These are phyloP conservation scores for Xylaria sp. DNA, from an alignment of 2,329 filamentous ascomycete species.

Conservation along the genomic window DNA sequence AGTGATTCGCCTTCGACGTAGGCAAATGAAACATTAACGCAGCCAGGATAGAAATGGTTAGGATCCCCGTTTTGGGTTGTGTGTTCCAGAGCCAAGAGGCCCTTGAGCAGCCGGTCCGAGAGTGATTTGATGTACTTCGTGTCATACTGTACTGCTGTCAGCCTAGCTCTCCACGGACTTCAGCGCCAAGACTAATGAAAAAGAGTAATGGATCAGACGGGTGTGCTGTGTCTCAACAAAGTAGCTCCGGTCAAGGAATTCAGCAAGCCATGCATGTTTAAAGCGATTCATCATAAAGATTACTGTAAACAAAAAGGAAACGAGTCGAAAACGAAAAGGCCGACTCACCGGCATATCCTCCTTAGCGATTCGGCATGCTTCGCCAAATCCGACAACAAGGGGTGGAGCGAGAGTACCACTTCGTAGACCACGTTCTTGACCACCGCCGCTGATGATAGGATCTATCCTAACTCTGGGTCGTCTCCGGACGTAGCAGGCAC, in stretches of 20 bases:
- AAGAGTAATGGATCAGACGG: slow-evolving; percentile 64
- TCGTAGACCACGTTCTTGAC: slow-evolving; percentile 92
- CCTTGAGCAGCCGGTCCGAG: slow-evolving; percentile 84
- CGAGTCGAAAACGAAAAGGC: slow-evolving; percentile 36
- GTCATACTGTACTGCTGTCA: slow-evolving; percentile 75
- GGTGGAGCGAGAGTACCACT: slow-evolving; percentile 94
- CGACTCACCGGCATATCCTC: slow-evolving; percentile 87
- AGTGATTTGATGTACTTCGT: slow-evolving; percentile 82
- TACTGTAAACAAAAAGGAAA: slow-evolving; percentile 24
- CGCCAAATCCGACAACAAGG: slow-evolving; percentile 90
- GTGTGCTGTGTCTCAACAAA: slow-evolving; percentile 73
- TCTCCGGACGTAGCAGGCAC: slow-evolving; percentile 94
- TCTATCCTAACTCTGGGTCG: slow-evolving; percentile 93
- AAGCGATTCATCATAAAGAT: slow-evolving; percentile 80
- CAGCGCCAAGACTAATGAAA: slow-evolving; percentile 22
- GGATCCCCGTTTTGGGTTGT: slow-evolving; percentile 90
- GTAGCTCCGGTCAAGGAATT: slow-evolving; percentile 71
- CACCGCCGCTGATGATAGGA: slow-evolving; percentile 94
- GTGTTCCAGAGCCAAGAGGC: slow-evolving; percentile 89
- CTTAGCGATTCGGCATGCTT: slow-evolving; percentile 91
- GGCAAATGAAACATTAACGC: slow-evolving; percentile 97
- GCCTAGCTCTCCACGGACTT: slow-evolving; percentile 4
- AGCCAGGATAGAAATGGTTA: slow-evolving; percentile 88
- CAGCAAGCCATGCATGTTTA: slow-evolving; percentile 91
- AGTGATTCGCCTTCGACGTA: slow-evolving; percentile 98